Evolutionary conservation across 352 stramenopile species (phyloP), one percentile per base, ranked within the genome.

Genomic region (Pythium scleroteichum): DNA sequence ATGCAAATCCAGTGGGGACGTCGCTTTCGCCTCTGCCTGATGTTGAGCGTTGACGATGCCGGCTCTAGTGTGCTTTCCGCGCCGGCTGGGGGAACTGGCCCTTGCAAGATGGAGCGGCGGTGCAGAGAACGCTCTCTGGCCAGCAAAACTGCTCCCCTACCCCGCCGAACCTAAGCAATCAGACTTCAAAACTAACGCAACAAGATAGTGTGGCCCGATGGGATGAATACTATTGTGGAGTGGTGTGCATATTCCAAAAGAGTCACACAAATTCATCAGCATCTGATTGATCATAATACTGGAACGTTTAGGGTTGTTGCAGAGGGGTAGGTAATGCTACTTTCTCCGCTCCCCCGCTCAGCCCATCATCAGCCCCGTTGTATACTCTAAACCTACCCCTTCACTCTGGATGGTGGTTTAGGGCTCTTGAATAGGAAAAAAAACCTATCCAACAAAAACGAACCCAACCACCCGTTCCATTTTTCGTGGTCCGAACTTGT

Each of bases 1-100:
- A 56, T 64, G 38, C 47, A 40, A 63, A 63, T 63, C 56, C 56
- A 65, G 49, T 24, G 49, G 32, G 33, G 9, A n/a, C n/a, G n/a
- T n/a, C n/a, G n/a, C n/a, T 13, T 32, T 20, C 4, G 12, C 19
- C 56, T 33, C 55, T 41, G 14, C 2, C 38, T 38, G 44, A 4
- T 26, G 38, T 29, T 22, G 19, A 17, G 35, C 17, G 38, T 13
- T 4, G 38, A 8, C 19, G 14, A 9, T 26, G 19, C 51, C n/a
- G 50, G 19, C 33, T 56, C 49, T 56, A 20, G n/a, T n/a, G n/a
- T n/a, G 7, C 29, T 8, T 26, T 13, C 17, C 26, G 5, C 17
- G 29, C 48, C 48, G 32, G 49, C 19, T 47, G 24, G 23, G 16
- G 51, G n/a, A 58, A 58, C 51, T 58, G 51, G 51, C 51, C 51